Base-by-base conservation (phyloP, 306 rosid species). In the Rosa rugosa region DNA sequence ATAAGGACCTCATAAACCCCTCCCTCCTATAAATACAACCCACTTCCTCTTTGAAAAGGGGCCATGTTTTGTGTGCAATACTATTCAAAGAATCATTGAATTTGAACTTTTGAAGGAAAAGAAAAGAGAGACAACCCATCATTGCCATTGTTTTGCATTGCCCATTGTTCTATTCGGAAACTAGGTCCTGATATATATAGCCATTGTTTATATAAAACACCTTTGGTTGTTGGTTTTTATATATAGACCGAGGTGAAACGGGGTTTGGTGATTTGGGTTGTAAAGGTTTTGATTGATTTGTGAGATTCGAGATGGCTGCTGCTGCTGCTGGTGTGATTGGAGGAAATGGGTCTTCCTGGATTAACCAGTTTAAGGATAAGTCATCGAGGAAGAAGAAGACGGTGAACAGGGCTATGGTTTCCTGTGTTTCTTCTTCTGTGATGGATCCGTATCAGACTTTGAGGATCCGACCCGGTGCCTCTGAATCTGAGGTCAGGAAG, bases 401-500 rank as follows among this genome's bases (percentile, higher is more conserved):
- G 75, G 62, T 1, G 23, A 85, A 75, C 45, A 84, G 54, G 74
- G 80, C 79, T 42, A 83, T 60, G 83, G 54, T 92, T 63, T 81
- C 31, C 47, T 89, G 84, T 25, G 86, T 77, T 71, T 73, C 86
- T 80, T 82, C 93, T 72, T 72, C 81, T 80, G 85, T 82, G 8
- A 38, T 57, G 72, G 98, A 95, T 88, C 92, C 94, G 49, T 95
- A 95, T 54, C 87, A 69, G 79, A 95, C 94, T 69, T 88, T 95
- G 41, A 88, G 83, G 82, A 88, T 95, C 79, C 87, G 80, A 47
- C 91, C 81, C 0, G 85, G 80, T 72, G 96, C 99, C 49, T 90
- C 97, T 79, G 96, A 93, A 90, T 83, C 96, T 77, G 98, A 95
- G 77, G 93, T 95, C 64, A 89, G 85, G 73, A 95, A 91, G 79